Evolutionary conservation across 2,329 filamentous ascomycete species (phyloP), one percentile per base, ranked within the genome.

Genomic region (Trichoderma guizhouense): DNA sequence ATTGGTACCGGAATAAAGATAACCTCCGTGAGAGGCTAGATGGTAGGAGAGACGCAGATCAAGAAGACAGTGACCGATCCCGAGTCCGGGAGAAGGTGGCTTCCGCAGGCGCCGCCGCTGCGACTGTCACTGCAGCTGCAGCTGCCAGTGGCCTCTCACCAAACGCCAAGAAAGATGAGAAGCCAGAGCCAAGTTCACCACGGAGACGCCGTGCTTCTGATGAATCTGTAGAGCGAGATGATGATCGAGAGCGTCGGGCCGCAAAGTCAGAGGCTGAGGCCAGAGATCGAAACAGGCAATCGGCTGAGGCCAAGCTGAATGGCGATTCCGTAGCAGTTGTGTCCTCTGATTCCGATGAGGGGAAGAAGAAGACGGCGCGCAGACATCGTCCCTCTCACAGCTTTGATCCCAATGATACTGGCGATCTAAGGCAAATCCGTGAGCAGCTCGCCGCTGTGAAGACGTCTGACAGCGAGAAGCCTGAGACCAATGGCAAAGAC

Each of bases 331-430:
- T 55, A 21, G 77, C 76, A n/a, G 72, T 76, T 28, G 72, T 77
- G 55, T 76, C 82, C 74, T 78, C 85, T 4, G 79, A 81, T 70
- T 86, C 85, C 0, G 83, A 85, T 30, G 81, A 84, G 47, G 79
- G 76, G n/a, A 82, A 81, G 69, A 78, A 79, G 63, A 78, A 79
- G 62, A 73, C 78, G 9, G 79, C 80, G 21, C 82, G 85, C 55
- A 82, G 83, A 7, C 76, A 76, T 28, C 81, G 81, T 18, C 75
- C 79, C 43, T 81, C 84, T 0, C 78, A 79, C 55, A 81, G 80
- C 2, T 89, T 89, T 73, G 82, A 88, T 71, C 87, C 87, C 7
- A 89, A 85, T 32, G 84, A 89, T 74, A 82, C 86, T 3, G 82
- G 82, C 34, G 85, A 85, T 18, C 74, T 89, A 18, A 83, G 81